These are phyloP conservation scores for Podospora pseudocomata DNA, from an alignment of 495 filamentous ascomycete genomes.

Conservation along the genomic window DNA sequence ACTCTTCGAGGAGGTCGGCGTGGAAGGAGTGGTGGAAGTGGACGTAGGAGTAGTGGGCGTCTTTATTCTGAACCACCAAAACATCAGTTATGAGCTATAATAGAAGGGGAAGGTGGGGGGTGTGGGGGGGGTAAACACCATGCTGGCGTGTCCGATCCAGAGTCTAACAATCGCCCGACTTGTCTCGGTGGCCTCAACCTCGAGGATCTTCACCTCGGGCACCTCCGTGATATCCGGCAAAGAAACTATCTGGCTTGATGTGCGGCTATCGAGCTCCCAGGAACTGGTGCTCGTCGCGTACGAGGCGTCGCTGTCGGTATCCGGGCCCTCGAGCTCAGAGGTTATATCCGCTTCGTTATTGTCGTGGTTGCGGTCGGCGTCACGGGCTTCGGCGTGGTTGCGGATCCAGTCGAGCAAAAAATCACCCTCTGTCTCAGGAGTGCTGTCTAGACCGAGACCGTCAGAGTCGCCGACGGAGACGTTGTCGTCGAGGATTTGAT, in stretches of 20 bases:
- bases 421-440: not conserved
- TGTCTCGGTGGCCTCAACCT: not conserved
- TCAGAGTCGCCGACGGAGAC: not conserved
- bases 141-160: not conserved
- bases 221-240: no score
- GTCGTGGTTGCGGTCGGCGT: no score
- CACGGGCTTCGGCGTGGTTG: not conserved
- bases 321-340: not conserved
- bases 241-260: not conserved
- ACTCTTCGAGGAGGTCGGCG: conserved; percentile 92
- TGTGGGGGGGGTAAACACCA: not conserved
- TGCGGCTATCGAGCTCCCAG: not conserved
- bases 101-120: no score
- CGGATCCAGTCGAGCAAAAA: not conserved
- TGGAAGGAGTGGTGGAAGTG: conserved; percentile 77
- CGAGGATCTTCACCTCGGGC: not conserved
- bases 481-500: not conserved
- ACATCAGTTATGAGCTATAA: not conserved
- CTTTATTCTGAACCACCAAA: conserved; percentile 63
- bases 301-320: not conserved
- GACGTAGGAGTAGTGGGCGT: conserved; percentile 79
- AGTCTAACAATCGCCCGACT: not conserved
- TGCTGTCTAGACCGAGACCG: not conserved
- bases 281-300: not conserved
- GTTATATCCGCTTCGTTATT: not conserved